A percentile compares a stretch with the other conserved stretches of the same genome.
Conservation (phyloP, 495 filamentous ascomycete genomes). For the Oleoguttula mirabilis region DNA sequence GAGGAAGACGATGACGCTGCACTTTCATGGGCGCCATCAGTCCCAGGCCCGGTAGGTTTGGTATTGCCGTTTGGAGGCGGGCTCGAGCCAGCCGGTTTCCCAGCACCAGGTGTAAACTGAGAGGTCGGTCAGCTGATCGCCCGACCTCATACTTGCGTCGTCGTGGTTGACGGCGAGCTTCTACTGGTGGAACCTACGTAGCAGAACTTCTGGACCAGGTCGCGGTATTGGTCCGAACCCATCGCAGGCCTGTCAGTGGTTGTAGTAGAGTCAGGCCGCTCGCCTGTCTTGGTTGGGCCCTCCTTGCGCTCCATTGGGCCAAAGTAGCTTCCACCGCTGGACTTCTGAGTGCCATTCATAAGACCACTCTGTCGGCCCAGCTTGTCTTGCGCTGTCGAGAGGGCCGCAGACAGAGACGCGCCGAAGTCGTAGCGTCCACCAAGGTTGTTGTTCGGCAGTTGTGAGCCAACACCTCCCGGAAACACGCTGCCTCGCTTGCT, state of each 20-base stretch:
- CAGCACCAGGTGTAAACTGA: conserved; percentile 28
- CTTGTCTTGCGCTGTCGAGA: conserved; percentile 49
- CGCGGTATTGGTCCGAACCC: conserved; percentile 77
- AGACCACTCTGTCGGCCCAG: conserved; percentile 37
- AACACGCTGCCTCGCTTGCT: conserved; percentile 21
- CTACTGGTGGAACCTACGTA: conserved; percentile 64
- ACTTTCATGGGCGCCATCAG: conserved; percentile 21
- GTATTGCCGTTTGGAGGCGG: conserved; percentile 14
- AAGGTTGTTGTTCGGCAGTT: conserved; percentile 55
- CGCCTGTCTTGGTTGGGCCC: conserved; percentile 4
- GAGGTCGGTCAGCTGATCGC: conserved; percentile 22
- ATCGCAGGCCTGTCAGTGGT: conserved; percentile 53
- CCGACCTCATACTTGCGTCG: conserved; percentile 5
- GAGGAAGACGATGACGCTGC: conserved; percentile 9
- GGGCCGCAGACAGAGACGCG: conserved; percentile 74
- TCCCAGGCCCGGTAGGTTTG: conserved; percentile 5
- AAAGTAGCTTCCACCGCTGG: conserved; percentile 19
- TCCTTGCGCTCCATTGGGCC: conserved; percentile 18
- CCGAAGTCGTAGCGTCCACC: conserved; percentile 89
- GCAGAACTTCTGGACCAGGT: conserved; percentile 94
- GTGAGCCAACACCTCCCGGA: conserved; percentile 36
- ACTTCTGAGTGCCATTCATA: conserved; percentile 20
- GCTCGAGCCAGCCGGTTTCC: conserved; percentile 21
- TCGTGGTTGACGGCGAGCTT: conserved; percentile 10
- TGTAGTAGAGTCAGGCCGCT: conserved; percentile 38